Conservation (phyloP, 202 grass and related monocot species). For the Carex sylvatica region DNA sequence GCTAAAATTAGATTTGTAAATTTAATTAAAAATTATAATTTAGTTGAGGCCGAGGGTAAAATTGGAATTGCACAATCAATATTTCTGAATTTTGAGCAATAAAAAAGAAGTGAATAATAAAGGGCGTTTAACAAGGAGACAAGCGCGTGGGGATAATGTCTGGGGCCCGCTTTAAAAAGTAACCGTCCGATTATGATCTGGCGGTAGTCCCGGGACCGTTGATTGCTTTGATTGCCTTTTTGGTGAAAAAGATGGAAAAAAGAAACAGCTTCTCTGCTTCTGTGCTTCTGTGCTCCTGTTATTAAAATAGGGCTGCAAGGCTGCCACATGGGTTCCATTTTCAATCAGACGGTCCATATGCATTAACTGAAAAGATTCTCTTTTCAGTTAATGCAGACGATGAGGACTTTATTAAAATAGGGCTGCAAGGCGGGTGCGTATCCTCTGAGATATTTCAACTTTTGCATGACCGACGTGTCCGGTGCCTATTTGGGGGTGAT, state of each 20-base stretch:
- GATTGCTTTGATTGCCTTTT: not conserved
- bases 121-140: constrained; percentile 12
- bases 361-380: too few species aligned
- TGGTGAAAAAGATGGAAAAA: constrained; percentile 27
- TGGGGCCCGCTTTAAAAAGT: constrained; percentile 18
- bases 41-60: not conserved
- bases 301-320: too few species aligned
- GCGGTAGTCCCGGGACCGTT: not conserved
- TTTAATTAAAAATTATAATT: not conserved
- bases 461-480: too few species aligned
- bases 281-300: not conserved
- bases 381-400: too few species aligned
- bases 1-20: not conserved
- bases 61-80: constrained; percentile 1
- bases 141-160: constrained; percentile 26
- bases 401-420: too few species aligned
- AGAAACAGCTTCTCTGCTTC: not conserved
- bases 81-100: not conserved
- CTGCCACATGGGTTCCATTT: too few species aligned
- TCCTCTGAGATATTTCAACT: too few species aligned
- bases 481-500: too few species aligned
- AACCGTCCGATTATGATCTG: constrained; percentile 36
- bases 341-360: too few species aligned
- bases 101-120: constrained; percentile 10
- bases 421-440: too few species aligned